Evolutionary conservation across 2,329 filamentous ascomycete genomes (phyloP), one percentile per base, ranked within the genome.

Genomic region (Scytalidium sp.): DNA sequence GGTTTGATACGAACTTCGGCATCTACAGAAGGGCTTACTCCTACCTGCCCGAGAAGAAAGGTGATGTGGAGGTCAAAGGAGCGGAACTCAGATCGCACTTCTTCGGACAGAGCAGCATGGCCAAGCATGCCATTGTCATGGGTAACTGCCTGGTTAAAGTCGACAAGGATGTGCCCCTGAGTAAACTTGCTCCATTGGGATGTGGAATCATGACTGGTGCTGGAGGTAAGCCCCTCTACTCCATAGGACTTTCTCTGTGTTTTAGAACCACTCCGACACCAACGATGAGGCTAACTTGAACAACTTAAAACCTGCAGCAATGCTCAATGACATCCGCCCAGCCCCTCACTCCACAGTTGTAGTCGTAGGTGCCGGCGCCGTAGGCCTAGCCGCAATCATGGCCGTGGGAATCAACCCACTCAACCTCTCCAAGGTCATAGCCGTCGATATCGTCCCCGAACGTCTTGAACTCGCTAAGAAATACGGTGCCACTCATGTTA

Each of bases 161-260:
- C 32, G 54, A 50, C 1, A 50, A 56, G 19, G 44, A 52, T 6
- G 57, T 60, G 6, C 59, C 66, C 36, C 49, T 70, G 36, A 56
- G 59, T 1, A 50, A 66, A 15, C 65, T 67, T 29, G 67, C 71
- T 6, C 70, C 71, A 2, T 58, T 75, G 19, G 71, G 71, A 1
- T 75, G 72, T 52, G 71, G 70, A 0, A 64, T 73, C 29, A 67
- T 69, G 61, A 74, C 72, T 3, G 72, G 71, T n/a, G 68, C 67
- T 8, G 71, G 70, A 17, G 50, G 49, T 54, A 22, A 39, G 47
- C 21, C n/a, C 25, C 15, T 10, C 43, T 7, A 46, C 19, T 20
- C 7, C 7, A 7, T 41, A 17, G 17, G 8, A 7, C n/a, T 17
- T 41, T 17, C 7, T 20, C 7, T 41, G n/a, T 41, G 9, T n/a